Conservation (phyloP, 2,329 filamentous ascomycete species). For the Teratosphaeria epicoccoides region DNA sequence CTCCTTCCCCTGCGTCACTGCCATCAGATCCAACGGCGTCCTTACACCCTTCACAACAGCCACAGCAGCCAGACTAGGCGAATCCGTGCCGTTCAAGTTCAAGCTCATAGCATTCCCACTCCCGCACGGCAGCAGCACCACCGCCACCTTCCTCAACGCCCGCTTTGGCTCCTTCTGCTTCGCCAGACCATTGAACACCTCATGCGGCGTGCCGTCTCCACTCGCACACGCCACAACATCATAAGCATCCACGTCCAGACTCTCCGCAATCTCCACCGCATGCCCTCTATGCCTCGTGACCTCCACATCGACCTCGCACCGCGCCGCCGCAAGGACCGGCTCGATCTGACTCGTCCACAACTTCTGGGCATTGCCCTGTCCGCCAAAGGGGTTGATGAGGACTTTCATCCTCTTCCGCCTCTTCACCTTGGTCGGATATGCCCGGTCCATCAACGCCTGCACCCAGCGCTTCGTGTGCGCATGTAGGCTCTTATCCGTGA, state of each 20-base stretch:
- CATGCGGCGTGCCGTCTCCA: conserved; percentile 82
- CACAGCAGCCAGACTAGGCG: conserved; percentile 64
- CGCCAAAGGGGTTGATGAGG: conserved; percentile 82
- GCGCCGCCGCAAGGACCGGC: conserved; percentile 73
- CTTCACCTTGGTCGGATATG: conserved; percentile 57
- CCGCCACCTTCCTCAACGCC: conserved; percentile 66
- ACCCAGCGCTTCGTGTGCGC: conserved; percentile 51
- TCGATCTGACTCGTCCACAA: conserved; percentile 65
- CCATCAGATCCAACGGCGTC: conserved; percentile 77
- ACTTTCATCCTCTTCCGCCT: conserved; percentile 71
- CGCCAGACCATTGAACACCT: conserved; percentile 87
- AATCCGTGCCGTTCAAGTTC: conserved; percentile 75
- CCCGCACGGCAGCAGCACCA: conserved; percentile 82
- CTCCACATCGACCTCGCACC: conserved; percentile 64
- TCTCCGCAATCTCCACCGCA: conserved; percentile 63
- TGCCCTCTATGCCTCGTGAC: conserved; percentile 63
- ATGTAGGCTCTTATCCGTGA: conserved; percentile 41
- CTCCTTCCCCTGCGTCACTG: conserved; percentile 68
- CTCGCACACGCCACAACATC: conserved; percentile 85
- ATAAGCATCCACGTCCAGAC: conserved; percentile 65
- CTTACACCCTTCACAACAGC: conserved; percentile 76
- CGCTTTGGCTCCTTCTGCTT: conserved; percentile 59
- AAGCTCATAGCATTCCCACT: conserved; percentile 89
- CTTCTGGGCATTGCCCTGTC: conserved; percentile 64
- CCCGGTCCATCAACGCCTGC: conserved; percentile 51